phyloP scores from a whole-genome alignment of 1,139 yeast genomes.

The Kurtzmaniella quercitrusa region DNA sequence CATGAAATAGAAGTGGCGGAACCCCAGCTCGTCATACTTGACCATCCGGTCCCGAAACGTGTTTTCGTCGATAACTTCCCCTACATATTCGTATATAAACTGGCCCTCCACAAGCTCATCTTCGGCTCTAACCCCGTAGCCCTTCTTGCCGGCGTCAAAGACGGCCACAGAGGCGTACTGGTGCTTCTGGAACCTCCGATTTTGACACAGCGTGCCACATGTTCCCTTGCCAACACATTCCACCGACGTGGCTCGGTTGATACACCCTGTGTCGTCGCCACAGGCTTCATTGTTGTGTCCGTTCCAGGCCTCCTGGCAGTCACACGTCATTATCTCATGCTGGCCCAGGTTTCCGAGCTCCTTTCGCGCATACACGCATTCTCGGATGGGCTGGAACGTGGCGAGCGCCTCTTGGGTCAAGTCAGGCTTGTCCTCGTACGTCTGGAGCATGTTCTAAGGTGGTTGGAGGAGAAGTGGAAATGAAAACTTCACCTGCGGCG shows the following conservation, averaged over 20 bases:
- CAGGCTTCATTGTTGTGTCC: slow-evolving; percentile 60
- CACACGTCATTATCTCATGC: slow-evolving; percentile 82
- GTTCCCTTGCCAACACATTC: slow-evolving; percentile 73
- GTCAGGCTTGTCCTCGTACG: slow-evolving; percentile 49
- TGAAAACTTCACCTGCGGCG: background rate
- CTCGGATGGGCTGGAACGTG: slow-evolving; percentile 51
- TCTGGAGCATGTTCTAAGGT: slow-evolving; percentile 13
- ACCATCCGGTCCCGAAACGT: slow-evolving; percentile 70
- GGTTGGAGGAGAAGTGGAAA: background rate
- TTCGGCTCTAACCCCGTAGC: slow-evolving; percentile 83
- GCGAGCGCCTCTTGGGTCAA: slow-evolving; percentile 67
- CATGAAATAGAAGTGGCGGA: slow-evolving; percentile 93
- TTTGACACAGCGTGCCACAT: slow-evolving; percentile 79
- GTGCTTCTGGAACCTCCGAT: slow-evolving; percentile 78
- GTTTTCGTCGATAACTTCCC: slow-evolving; percentile 83
- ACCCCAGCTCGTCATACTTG: slow-evolving; percentile 64
- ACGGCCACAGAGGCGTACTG: slow-evolving; percentile 74
- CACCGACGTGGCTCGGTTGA: slow-evolving; percentile 84
- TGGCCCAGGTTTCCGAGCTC: slow-evolving; percentile 64
- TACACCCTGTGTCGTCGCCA: slow-evolving; percentile 83
- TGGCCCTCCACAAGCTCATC: slow-evolving; percentile 52
- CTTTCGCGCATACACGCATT: slow-evolving; percentile 60
- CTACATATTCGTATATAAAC: slow-evolving; percentile 87
- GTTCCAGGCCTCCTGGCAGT: slow-evolving; percentile 59
- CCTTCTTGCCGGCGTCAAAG: slow-evolving; percentile 77